These are phyloP conservation scores for Aspergillus asperescens DNA, from an alignment of 495 filamentous ascomycete genomes.

Conservation along the genomic window DNA sequence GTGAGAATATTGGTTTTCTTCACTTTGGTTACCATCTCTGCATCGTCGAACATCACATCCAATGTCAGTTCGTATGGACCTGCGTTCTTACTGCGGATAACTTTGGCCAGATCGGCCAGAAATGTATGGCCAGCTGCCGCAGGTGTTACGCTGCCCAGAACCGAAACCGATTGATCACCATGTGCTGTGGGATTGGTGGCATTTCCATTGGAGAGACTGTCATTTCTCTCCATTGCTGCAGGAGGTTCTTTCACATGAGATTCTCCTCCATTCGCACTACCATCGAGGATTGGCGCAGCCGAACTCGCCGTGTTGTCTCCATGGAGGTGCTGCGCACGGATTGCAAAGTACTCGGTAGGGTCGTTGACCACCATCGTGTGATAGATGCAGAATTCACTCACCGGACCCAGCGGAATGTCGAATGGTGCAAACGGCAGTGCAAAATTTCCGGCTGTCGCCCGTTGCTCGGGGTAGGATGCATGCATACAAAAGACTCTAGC, in stretches of 20 bases:
- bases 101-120: conserved; percentile 32
- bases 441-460: background rate
- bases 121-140: background rate
- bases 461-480: background rate
- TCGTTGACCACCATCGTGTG: conserved; percentile 32
- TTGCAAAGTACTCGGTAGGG: conserved; percentile 21
- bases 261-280: background rate
- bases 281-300: background rate
- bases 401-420: background rate
- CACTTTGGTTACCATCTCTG: conserved; percentile 5
- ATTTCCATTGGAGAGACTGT: too few species aligned
- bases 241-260: too few species aligned
- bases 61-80: conserved; percentile 49
- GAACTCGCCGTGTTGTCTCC: too few species aligned
- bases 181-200: background rate
- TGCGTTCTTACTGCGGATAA: conserved; percentile 47
- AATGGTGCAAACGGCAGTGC: background rate
- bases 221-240: too few species aligned
- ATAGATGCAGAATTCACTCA: conserved; percentile 37
- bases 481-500: background rate
- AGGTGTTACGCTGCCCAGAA: background rate
- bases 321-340: conserved; percentile 14
- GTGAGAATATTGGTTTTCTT: background rate
- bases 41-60: conserved; percentile 43
- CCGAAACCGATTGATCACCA: background rate